Base-by-base conservation (phyloP, 345 rosid genomes). In the Citrus trifoliata region DNA sequence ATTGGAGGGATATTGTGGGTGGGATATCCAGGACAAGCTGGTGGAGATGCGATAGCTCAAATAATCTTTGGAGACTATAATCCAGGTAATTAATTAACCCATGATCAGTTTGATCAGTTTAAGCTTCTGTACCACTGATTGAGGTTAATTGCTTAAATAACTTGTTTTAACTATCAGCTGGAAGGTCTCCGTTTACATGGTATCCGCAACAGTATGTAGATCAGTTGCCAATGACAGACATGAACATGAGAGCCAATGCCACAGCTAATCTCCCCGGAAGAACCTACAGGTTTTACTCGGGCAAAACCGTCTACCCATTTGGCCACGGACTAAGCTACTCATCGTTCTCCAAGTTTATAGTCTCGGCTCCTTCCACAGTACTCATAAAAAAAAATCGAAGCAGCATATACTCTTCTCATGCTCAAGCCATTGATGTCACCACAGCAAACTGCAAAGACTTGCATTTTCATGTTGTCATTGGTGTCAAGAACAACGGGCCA, bases 271-370 rank as follows among this genome's bases (percentile, higher is more conserved):
- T 60, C 51, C 93, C 90, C 1, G 90, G 93, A 25, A 80, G 90
- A 80, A 88, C 87, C 25, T 88, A 90, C 79, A 65, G 88, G 19
- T 90, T 90, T 74, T 87, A 83, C 79, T 48, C 81, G 0, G 90
- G 88, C 10, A 76, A 81, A 30, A 10, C 86, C 0, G 13, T 88
- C 16, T 86, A 84, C 24, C 67, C 65, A 33, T 90, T 87, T 37
- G 92, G 93, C 12, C 87, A 83, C 37, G 93, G 92, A 7, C 84
- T 87, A 40, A 87, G 91, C 82, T 90, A 88, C 80, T 77, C 92
- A 69, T 51, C 70, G 10, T 88, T 84, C 82, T 81, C 86, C 72
- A 84, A 79, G 35, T 81, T 73, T 78, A 72, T 89, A 61, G 46
- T 73, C 51, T 82, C 83, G 1, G 83, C 87, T 32, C 88, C 88